Percentiles rank a stretch among this genome's conserved stretches.
These are phyloP conservation scores for Tolypocladium ovalisporum DNA, from an alignment of 2,329 filamentous ascomycete species.

Conservation along the genomic window DNA sequence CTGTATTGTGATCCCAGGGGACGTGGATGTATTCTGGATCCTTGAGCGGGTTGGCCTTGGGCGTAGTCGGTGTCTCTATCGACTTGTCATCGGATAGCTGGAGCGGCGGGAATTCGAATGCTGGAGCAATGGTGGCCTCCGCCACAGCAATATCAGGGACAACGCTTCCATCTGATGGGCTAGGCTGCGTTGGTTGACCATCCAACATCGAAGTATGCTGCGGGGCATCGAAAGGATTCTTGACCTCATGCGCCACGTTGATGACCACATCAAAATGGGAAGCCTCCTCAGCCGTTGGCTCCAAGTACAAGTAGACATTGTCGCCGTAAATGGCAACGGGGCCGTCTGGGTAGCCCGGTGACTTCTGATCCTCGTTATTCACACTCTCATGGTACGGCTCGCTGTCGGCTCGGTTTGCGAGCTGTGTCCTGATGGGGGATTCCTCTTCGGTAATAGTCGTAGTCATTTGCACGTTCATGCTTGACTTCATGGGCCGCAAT, in stretches of 20 bases:
- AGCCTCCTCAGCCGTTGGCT: constrained; percentile 69
- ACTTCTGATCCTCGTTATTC: constrained; percentile 69
- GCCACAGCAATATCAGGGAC: constrained; percentile 45
- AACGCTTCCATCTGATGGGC: constrained; percentile 27
- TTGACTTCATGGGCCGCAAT: constrained; percentile 38
- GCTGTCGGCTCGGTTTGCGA: constrained; percentile 43
- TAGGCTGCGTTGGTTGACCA: constrained; percentile 16
- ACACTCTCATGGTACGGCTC: constrained; percentile 56
- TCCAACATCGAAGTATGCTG: constrained; percentile 11
- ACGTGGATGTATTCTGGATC: constrained; percentile 78
- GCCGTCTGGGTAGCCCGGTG: constrained; percentile 71
- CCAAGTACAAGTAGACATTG: constrained; percentile 67
- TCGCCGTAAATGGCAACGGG: constrained; percentile 74
- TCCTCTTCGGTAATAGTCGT: constrained; percentile 41
- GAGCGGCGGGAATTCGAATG: constrained; percentile 43
- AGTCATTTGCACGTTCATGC: constrained; percentile 24
- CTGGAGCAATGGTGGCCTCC: constrained; percentile 46
- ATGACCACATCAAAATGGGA: constrained; percentile 71
- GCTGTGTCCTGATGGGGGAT: constrained; percentile 48
- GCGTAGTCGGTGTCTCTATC: constrained; percentile 39
- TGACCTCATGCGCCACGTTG: constrained; percentile 74
- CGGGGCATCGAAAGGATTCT: constrained; percentile 54
- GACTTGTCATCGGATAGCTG: constrained; percentile 25
- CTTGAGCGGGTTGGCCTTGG: constrained; percentile 38
- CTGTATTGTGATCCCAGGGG: constrained; percentile 80